These are phyloP conservation scores for Linnemannia elongata DNA, from an alignment of 192 early-diverging fungal genomes.

Conservation along the genomic window DNA sequence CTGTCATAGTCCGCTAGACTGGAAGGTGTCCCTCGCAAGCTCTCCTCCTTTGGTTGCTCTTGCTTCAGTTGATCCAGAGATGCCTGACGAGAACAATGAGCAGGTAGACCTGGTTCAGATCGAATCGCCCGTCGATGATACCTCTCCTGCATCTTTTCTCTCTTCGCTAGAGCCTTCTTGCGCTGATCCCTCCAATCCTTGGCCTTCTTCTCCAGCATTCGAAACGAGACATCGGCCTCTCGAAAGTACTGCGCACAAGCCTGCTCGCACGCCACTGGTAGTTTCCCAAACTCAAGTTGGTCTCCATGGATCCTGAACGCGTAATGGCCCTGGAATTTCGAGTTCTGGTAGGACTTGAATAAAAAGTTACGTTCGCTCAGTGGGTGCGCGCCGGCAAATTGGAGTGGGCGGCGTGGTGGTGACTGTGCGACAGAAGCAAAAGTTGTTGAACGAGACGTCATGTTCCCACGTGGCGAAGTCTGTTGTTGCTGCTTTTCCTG, in stretches of 20 bases:
- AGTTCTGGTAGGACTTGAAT: slow-evolving; percentile 44
- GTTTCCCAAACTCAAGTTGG: slow-evolving; percentile 25
- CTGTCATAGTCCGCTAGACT: background rate
- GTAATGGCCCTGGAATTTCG: slow-evolving; percentile 45
- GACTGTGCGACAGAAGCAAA: background rate
- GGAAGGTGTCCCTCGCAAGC: background rate
- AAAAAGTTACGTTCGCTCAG: slow-evolving; percentile 21
- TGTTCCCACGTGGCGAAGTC: background rate
- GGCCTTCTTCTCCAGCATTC: slow-evolving; percentile 22
- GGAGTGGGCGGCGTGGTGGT: background rate
- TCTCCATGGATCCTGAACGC: slow-evolving; percentile 23
- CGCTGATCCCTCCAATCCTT: slow-evolving; percentile 32
- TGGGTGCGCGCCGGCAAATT: background rate
- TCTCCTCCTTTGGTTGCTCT: background rate
- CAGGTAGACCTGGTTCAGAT: background rate
- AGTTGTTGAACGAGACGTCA: background rate
- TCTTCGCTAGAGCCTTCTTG: background rate
- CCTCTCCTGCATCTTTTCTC: slow-evolving; percentile 12
- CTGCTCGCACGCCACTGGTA: slow-evolving; percentile 24
- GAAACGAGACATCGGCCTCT: slow-evolving; percentile 31
- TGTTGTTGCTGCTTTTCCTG: background rate
- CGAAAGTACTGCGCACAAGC: slow-evolving; percentile 51
- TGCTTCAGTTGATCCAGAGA: slow-evolving; percentile 5
- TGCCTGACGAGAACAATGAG: background rate
- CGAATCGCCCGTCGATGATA: background rate